Base-by-base conservation (phyloP, 176 grass and related monocot genomes). In the Eleusine indica region DNA sequence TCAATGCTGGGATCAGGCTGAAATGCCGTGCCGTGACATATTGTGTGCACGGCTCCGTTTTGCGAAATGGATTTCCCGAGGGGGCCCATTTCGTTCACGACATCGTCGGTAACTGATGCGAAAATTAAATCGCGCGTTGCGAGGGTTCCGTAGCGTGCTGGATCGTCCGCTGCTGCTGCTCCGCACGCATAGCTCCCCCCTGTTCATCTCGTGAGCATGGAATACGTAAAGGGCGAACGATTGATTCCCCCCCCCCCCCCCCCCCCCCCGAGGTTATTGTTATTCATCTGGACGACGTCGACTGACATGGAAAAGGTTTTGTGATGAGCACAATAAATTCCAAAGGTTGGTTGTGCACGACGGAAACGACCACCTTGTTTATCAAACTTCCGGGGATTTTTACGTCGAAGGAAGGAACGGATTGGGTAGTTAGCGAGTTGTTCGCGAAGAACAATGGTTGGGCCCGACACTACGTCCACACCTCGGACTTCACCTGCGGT, bases 261-360 rank as follows among this genome's bases (percentile, higher is more conserved):
- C n/a, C n/a, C 25, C 25, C 25, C 25, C 25, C 25, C 25, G 9
- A 8, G 4, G 25, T 48, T 71, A 19, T n/a, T n/a, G 25, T 48
- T 71, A 69, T 4, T 48, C 68, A 35, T 49, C 25, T 9, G 22
- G 11, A 32, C 6, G 18, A 7, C 9, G 4, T 30, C 25, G 11
- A 30, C 5, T 30, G 4, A 19, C 35, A 13, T 39, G 52, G 51
- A 78, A 37, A 53, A 18, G 30, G 32, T 37, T 57, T 32, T 18
- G 9, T 43, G 57, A 15, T 53, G 51, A 53, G 15, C 25, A 13
- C 22, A 1, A 6, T 30, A 2, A 21, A 62, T 63, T 49, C 47
- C 68, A 85, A 91, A 88, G 83, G 81, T 89, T 89, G 87, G 75
- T 82, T 76, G 71, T 68, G 80, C 77, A 75, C 85, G 87, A 78